Base-by-base conservation (phyloP, 2,329 filamentous ascomycete species). In the Fusarium veterinarium region DNA sequence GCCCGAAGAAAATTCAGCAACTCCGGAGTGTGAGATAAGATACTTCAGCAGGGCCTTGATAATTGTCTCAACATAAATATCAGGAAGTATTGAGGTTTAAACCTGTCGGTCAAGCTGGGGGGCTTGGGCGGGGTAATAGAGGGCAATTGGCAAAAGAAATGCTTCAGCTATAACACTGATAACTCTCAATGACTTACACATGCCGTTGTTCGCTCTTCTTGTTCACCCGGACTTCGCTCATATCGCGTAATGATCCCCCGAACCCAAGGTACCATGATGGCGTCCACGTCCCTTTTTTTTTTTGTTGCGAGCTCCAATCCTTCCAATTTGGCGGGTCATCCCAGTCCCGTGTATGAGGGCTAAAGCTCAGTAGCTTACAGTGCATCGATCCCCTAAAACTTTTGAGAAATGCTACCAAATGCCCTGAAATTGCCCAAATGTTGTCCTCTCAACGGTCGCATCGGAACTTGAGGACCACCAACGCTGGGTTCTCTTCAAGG, bases 21-120 rank as follows among this genome's bases (percentile, higher is more conserved):
- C 40, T 64, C 69, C 23, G 52, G 46, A 51, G 62, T 35, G 42
- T 45, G 40, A 60, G 59, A 65, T 53, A 71, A 62, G 46, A 72
- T 73, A 72, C 71, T 68, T 69, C 20, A 60, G 56, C 20, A 60
- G 51, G 30, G 38, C 64, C 51, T 67, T 41, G 49, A 55, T 69
- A 74, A 73, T 74, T 74, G 46, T 74, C 71, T 74, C 71, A 73
- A 74, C 71, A 72, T 59, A 74, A 69, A 69, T 59, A 56, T 69
- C 64, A 72, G 59, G 37, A 59, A 69, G 63, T 72, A 63, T 30
- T 42, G 45, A 45, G 58, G 23, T 23, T 42, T 33, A 51, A 48
- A 37, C 40, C 30, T 33, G 35, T 33, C 41, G 14, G 19, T 35
- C 17, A 23, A 28, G 41, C 19, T 44, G 20, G 37, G 30, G 17